These are phyloP conservation scores for Terana coerulea DNA, from an alignment of 768 basidiomycete genomes.

Conservation along the genomic window DNA sequence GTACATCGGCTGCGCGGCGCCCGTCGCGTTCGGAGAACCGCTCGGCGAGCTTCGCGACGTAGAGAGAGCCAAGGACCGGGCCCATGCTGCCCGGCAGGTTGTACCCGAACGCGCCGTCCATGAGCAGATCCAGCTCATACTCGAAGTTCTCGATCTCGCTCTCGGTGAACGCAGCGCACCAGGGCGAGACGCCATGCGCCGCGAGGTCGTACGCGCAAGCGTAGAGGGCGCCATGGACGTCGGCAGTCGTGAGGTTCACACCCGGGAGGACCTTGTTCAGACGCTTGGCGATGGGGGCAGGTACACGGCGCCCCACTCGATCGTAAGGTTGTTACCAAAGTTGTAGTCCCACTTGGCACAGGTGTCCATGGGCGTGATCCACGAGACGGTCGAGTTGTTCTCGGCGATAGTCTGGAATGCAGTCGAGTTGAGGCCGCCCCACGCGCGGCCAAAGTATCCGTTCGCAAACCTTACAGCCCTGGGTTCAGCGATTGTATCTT, in stretches of 20 bases:
- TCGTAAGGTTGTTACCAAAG: constrained; percentile 28
- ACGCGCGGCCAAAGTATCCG: constrained; percentile 35
- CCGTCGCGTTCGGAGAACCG: constrained; percentile 35
- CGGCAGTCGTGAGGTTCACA: constrained; percentile 29
- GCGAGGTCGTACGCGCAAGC: constrained; percentile 41
- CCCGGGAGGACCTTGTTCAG: constrained; percentile 32
- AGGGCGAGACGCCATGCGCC: constrained; percentile 32
- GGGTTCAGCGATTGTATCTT: too few relatives aligned
- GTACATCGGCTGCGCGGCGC: constrained; percentile 30
- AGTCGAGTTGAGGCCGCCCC: constrained; percentile 23
- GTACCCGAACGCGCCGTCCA: constrained; percentile 36
- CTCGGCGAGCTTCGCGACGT: constrained; percentile 35
- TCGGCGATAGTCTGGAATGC: constrained; percentile 30
- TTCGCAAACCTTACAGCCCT: constrained; percentile 38
- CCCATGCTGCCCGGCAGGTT: constrained; percentile 31
- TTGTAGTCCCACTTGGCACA: constrained; percentile 33
- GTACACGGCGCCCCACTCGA: constrained; percentile 32
- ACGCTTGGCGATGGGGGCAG: constrained; percentile 32
- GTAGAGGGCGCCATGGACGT: constrained; percentile 38
- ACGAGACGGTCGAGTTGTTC: constrained; percentile 32
- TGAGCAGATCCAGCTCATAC: constrained; percentile 39
- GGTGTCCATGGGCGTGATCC: constrained; percentile 39
- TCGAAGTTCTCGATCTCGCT: constrained; percentile 34
- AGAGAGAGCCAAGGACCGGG: constrained; percentile 36
- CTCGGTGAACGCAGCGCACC: constrained; percentile 35